Evolutionary conservation across 202 grass and related monocot species (phyloP).

Genomic region (Setaria viridis): DNA sequence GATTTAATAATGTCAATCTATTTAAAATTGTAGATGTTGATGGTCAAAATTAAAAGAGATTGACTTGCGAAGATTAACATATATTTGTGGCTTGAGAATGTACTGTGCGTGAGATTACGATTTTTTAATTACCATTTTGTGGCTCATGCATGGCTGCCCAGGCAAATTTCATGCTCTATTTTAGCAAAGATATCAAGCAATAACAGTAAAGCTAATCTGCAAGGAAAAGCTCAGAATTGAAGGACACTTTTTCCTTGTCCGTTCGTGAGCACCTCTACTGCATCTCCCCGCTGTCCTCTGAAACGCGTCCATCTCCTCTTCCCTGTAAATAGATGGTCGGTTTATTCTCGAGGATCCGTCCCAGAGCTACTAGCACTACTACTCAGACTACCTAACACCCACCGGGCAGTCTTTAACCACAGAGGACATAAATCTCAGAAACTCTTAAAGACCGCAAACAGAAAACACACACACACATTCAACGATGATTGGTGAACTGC

Average conservation of each 20-base stretch:
- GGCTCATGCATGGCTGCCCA: not conserved
- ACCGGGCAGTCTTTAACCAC: not conserved
- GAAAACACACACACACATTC: not conserved
- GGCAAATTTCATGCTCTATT: not conserved
- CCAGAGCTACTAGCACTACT: not conserved
- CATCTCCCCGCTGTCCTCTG: not conserved
- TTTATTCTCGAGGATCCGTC: not conserved
- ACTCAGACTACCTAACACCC: not conserved
- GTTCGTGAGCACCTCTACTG: not conserved
- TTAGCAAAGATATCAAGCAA: no score
- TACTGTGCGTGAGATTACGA: no score
- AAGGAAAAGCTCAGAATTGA: no score
- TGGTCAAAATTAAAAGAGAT: no score
- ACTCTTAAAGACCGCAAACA: not conserved
- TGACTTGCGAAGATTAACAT: no score
- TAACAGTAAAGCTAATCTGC: not conserved
- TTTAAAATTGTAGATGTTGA: no score
- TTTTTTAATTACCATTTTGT: not conserved
- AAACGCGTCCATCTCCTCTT: not conserved
- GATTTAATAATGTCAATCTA: no score
- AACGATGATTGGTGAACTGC: constrained; percentile 49
- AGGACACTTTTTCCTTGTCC: not conserved
- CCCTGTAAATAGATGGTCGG: constrained; percentile 28
- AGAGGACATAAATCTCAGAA: not conserved
- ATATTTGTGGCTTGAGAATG: no score